Conservation (phyloP, 1,284 basidiomycete genomes). For the Sanghuangporus sanghuang region DNA sequence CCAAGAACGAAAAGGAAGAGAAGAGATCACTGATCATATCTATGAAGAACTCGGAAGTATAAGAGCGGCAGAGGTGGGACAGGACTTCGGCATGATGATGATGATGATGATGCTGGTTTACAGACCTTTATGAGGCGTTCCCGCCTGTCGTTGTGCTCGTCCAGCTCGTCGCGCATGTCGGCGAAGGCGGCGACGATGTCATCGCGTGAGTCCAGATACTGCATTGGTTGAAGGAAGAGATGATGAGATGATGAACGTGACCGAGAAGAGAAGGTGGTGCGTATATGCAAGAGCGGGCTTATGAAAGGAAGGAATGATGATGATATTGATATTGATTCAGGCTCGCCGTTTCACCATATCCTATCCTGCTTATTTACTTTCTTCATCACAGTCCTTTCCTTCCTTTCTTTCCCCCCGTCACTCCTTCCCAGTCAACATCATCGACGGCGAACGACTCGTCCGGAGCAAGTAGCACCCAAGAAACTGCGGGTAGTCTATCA, state of each 20-base stretch:
- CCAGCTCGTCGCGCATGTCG: slow-evolving; percentile 62
- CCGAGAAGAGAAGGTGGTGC: not conserved
- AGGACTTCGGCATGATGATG: not conserved
- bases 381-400: not conserved
- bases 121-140: slow-evolving; percentile 82
- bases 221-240: not conserved
- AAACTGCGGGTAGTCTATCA: too few species aligned
- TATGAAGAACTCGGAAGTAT: slow-evolving; percentile 1
- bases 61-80: not conserved
- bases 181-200: slow-evolving; percentile 42
- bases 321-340: not conserved
- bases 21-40: not conserved
- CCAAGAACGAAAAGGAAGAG: not conserved
- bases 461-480: not conserved
- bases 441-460: not conserved
- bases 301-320: not conserved
- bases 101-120: too few species aligned
- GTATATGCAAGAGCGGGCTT: not conserved
- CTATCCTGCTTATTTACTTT: not conserved
- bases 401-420: not conserved
- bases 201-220: slow-evolving; percentile 20
- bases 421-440: not conserved
- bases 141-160: slow-evolving; percentile 67
- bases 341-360: not conserved
- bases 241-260: not conserved